Conservation (phyloP, 345 rosid genomes). For the Firmiana major region DNA sequence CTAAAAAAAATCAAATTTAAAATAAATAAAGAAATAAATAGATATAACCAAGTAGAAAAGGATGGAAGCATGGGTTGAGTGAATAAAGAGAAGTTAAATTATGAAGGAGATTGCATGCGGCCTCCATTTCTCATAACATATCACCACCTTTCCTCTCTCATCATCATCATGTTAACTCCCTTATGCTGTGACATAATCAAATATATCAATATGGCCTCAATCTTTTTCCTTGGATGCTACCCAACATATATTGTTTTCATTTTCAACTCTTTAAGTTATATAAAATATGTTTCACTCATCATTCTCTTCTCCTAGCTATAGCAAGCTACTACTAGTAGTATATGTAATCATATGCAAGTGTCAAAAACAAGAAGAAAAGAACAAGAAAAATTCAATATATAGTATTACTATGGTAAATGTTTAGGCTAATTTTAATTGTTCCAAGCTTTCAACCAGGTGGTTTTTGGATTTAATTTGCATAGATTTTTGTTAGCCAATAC, state of each 20-base stretch:
- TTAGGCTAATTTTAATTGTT: background rate
- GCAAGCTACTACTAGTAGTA: background rate
- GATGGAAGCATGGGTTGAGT: background rate
- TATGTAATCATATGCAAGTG: background rate
- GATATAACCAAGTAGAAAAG: background rate
- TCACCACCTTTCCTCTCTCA: background rate
- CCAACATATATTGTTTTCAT: background rate
- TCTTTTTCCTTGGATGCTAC: too few relatives aligned
- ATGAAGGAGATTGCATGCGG: background rate
- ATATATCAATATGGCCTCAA: background rate
- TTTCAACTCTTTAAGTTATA: slow-evolving; percentile 1
- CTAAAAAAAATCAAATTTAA: background rate
- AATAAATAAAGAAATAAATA: background rate
- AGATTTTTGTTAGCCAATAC: background rate
- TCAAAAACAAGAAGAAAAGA: background rate
- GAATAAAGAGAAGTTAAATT: background rate
- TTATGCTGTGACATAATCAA: slow-evolving; percentile 7
- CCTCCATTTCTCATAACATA: background rate
- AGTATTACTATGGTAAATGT: background rate
- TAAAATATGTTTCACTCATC: background rate
- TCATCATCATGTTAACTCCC: background rate
- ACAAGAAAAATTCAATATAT: background rate
- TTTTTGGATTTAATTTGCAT: background rate
- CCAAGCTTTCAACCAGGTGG: background rate
- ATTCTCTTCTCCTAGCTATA: background rate